A percentile compares a stretch with the other conserved stretches of the same genome.
phyloP scores from a whole-genome alignment of 106 monocot species.

The Dioscorea alata region DNA sequence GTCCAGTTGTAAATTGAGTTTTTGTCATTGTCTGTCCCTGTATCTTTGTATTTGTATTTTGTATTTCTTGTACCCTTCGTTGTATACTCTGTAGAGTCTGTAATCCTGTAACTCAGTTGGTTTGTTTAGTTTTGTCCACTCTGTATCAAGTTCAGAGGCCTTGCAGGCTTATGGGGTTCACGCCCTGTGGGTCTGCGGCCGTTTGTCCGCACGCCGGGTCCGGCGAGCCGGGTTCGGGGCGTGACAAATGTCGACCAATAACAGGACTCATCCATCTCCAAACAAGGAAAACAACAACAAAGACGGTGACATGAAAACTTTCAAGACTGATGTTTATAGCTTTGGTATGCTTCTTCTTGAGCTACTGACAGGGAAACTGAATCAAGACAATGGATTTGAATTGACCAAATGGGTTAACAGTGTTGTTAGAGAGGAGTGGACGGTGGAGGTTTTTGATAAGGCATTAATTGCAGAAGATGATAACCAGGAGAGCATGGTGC shows the following conservation, averaged over 20 bases:
- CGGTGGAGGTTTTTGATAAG: constrained; percentile 51
- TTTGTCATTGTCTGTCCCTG: too few species aligned
- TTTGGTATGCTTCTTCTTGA: constrained; percentile 47
- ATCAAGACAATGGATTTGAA: constrained; percentile 18
- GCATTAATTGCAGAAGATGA: constrained; percentile 38
- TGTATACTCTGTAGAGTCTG: too few species aligned
- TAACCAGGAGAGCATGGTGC: constrained; percentile 59
- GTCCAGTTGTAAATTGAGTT: too few species aligned
- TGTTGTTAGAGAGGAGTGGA: constrained; percentile 54
- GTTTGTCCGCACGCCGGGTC: too few species aligned
- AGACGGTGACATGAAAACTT: not conserved
- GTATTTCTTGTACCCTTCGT: too few species aligned
- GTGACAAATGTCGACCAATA: not conserved
- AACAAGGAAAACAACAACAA: not conserved
- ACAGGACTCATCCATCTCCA: not conserved
- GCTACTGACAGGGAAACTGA: constrained; percentile 43
- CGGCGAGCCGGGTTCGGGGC: too few species aligned
- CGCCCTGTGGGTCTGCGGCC: too few species aligned
- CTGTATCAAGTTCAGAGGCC: too few species aligned
- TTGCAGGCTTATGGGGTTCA: too few species aligned
- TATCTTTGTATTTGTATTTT: too few species aligned
- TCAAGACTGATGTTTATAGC: constrained; percentile 15
- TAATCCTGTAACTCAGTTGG: too few species aligned
- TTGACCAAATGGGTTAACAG: constrained; percentile 45
- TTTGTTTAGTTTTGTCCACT: too few species aligned